phyloP scores from a whole-genome alignment of 768 basidiomycete species.

The Pleurotus tuoliensis region DNA sequence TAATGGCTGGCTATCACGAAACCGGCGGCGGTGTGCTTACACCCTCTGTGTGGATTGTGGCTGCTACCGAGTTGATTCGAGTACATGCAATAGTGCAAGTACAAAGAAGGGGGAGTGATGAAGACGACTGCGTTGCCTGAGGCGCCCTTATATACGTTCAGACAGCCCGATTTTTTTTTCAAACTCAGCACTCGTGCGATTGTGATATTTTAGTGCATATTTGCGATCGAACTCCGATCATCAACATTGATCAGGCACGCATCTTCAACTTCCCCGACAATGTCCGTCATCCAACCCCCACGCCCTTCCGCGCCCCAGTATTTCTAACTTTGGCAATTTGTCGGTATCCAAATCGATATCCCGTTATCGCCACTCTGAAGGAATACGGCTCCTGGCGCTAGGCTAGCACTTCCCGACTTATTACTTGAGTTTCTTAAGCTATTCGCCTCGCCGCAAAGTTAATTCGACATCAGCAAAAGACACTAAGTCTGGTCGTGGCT shows the following conservation, averaged over 20 bases:
- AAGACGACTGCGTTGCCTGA: not conserved
- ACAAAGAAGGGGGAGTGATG: slow-evolving; percentile 17
- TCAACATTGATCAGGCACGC: not conserved
- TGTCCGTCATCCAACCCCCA: not conserved
- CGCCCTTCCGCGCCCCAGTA: not conserved
- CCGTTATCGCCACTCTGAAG: no score
- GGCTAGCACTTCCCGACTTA: no score
- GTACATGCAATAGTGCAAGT: slow-evolving; percentile 78
- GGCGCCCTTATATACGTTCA: not conserved
- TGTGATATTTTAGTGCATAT: not conserved
- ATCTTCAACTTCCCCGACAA: not conserved
- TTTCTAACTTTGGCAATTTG: no score
- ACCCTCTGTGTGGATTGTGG: slow-evolving; percentile 87
- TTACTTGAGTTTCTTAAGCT: no score
- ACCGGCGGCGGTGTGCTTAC: slow-evolving; percentile 75
- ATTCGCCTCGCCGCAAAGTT: no score
- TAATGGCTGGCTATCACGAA: slow-evolving; percentile 49
- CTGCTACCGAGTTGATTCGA: slow-evolving; percentile 88
- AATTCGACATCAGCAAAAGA: no score
- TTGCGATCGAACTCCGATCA: not conserved
- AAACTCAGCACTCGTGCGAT: not conserved
- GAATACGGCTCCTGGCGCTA: no score
- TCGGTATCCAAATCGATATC: no score
- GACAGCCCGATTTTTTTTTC: not conserved
- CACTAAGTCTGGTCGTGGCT: no score